These are phyloP conservation scores for Prunus yedoensis DNA, from an alignment of 331 rosid genomes.

Conservation along the genomic window DNA sequence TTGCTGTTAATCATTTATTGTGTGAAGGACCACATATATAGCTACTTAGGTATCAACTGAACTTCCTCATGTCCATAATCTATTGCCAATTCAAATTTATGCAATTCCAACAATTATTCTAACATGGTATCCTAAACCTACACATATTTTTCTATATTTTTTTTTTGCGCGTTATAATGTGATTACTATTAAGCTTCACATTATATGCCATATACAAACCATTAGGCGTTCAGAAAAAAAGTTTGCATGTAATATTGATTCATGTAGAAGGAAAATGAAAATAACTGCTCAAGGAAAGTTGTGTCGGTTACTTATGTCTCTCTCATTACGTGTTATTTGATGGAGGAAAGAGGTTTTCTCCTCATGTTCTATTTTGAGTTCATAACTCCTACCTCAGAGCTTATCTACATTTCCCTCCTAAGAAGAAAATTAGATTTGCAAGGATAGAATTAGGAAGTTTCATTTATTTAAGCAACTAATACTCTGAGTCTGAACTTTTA, in stretches of 20 bases:
- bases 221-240: too few species aligned
- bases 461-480: not conserved
- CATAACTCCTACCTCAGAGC: not conserved
- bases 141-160: not conserved
- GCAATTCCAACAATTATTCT: not conserved
- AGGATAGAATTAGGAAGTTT: not conserved
- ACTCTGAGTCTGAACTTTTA: constrained; percentile 3
- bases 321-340: too few species aligned
- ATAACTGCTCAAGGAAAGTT: too few species aligned
- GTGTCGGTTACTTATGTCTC: too few species aligned
- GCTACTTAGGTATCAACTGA: not conserved
- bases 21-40: not conserved
- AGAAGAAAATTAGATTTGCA: constrained; percentile 6
- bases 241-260: too few species aligned
- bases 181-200: not conserved
- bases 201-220: not conserved
- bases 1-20: not conserved
- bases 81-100: not conserved
- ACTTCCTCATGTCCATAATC: not conserved
- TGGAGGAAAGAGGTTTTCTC: too few species aligned
- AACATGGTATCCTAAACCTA: not conserved
- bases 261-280: too few species aligned
- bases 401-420: not conserved
- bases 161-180: not conserved
- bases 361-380: not conserved